phyloP scores from a whole-genome alignment of 768 basidiomycete genomes.

The Panus rudis region DNA sequence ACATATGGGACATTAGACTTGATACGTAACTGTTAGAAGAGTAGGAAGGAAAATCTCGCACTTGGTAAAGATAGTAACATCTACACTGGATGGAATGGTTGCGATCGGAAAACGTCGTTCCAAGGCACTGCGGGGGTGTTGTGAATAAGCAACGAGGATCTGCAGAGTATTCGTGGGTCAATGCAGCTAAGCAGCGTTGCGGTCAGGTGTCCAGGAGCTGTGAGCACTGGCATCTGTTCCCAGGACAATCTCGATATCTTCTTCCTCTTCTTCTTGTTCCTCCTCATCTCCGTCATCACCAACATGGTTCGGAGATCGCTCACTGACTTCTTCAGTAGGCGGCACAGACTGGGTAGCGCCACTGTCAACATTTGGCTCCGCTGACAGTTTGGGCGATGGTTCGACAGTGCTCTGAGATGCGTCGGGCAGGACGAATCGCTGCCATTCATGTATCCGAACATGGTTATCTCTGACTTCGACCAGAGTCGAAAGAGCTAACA shows the following conservation, averaged over 20 bases:
- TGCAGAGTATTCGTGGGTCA: no score
- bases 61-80: no score
- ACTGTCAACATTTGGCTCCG: neutral
- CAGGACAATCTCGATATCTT: slow-evolving; percentile 71
- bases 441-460: slow-evolving; percentile 68
- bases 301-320: slow-evolving; percentile 1
- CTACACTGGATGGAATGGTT: no score
- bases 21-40: no score
- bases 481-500: slow-evolving; percentile 55
- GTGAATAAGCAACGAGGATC: no score
- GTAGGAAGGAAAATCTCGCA: no score
- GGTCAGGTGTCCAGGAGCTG: slow-evolving; percentile 29
- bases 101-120: no score
- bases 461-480: slow-evolving; percentile 65
- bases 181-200: slow-evolving; percentile 11
- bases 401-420: slow-evolving; percentile 45
- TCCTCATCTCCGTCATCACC: slow-evolving; percentile 31
- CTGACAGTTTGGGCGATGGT: neutral
- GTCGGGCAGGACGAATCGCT: slow-evolving; percentile 53
- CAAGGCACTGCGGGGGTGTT: no score
- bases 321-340: neutral
- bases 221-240: slow-evolving; percentile 33
- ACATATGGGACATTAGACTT: no score
- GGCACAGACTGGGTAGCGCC: neutral
- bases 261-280: slow-evolving; percentile 61